Evolutionary conservation across 2,329 filamentous ascomycete genomes (phyloP).

Genomic region (Trichoderma pleuroti): DNA sequence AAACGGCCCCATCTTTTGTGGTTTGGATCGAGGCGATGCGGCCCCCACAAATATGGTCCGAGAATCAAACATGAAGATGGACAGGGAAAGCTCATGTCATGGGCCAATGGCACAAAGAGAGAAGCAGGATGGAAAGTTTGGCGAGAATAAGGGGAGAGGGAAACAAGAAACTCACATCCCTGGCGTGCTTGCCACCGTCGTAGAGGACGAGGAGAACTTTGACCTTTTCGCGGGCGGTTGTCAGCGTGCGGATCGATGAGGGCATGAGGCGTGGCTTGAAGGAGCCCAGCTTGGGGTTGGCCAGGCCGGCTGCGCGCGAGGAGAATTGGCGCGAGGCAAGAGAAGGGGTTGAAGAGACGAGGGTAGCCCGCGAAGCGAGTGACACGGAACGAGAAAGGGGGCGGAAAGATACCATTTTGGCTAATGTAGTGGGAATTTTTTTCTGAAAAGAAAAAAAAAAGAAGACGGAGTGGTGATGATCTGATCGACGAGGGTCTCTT

Average conservation of each 20-base stretch:
- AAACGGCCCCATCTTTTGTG: not conserved
- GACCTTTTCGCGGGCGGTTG: constrained; percentile 59
- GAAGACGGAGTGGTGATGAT: not conserved
- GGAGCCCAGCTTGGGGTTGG: constrained; percentile 37
- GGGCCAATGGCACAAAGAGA: not conserved
- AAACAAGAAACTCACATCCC: constrained; percentile 58
- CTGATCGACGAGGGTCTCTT: not conserved
- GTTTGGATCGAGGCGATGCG: not conserved
- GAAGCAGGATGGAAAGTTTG: not conserved
- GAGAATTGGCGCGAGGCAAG: constrained; percentile 22
- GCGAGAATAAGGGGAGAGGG: not conserved
- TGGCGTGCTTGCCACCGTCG: constrained; percentile 85
- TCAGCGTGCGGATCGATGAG: constrained; percentile 57
- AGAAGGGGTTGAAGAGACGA: constrained; percentile 25
- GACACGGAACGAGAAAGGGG: constrained; percentile 28
- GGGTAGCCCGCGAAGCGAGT: constrained; percentile 27
- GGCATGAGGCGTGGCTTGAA: constrained; percentile 7
- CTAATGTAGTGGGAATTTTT: not conserved
- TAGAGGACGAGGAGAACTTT: constrained; percentile 94
- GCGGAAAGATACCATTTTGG: constrained; percentile 33
- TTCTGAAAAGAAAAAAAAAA: not conserved
- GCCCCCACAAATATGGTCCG: constrained; percentile 2
- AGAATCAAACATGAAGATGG: not conserved
- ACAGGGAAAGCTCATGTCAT: not conserved
- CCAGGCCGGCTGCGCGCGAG: constrained; percentile 41